Evolutionary conservation across 2,329 filamentous ascomycete species (phyloP).

Genomic region (Colletotrichum kahawae): DNA sequence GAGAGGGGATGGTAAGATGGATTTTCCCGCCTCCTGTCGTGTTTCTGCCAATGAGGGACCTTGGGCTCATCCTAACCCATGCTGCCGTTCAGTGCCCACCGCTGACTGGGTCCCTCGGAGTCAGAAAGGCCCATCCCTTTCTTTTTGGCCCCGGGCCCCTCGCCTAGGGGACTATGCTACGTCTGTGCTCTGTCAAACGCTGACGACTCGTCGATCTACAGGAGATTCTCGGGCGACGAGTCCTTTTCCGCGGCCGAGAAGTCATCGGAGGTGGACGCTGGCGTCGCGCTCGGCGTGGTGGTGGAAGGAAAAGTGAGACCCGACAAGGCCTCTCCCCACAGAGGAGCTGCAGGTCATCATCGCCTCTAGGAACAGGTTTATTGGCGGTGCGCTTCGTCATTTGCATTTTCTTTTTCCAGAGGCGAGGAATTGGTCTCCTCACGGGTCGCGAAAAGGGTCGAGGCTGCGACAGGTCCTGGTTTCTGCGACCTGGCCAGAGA

Average conservation of each 20-base stretch:
- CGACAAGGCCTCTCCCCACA: slow-evolving; percentile 3
- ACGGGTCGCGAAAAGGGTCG: background rate
- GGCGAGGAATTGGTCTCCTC: background rate
- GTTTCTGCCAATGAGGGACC: slow-evolving; percentile 2
- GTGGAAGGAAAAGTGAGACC: slow-evolving; percentile 22
- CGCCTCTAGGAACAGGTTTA: slow-evolving; percentile 18
- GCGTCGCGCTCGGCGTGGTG: slow-evolving; percentile 23
- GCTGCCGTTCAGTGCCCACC: background rate
- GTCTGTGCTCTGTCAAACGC: background rate
- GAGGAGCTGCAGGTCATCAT: slow-evolving; percentile 21
- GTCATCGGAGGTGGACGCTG: slow-evolving; percentile 20
- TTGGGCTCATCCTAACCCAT: background rate
- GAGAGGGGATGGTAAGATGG: slow-evolving; percentile 83
- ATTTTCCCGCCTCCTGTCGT: slow-evolving; percentile 6
- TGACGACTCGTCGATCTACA: slow-evolving; percentile 7
- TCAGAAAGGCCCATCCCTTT: background rate
- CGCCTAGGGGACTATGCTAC: background rate
- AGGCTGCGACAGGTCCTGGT: slow-evolving; percentile 18
- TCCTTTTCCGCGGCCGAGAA: slow-evolving; percentile 18
- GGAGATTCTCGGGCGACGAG: slow-evolving; percentile 25
- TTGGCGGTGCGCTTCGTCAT: slow-evolving; percentile 18
- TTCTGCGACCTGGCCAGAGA: slow-evolving; percentile 14
- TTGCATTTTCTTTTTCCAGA: slow-evolving; percentile 12
- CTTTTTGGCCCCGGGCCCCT: background rate
- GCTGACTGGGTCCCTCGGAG: background rate